Conservation (phyloP, 495 filamentous ascomycete genomes). For the Ramalina intermedia region DNA sequence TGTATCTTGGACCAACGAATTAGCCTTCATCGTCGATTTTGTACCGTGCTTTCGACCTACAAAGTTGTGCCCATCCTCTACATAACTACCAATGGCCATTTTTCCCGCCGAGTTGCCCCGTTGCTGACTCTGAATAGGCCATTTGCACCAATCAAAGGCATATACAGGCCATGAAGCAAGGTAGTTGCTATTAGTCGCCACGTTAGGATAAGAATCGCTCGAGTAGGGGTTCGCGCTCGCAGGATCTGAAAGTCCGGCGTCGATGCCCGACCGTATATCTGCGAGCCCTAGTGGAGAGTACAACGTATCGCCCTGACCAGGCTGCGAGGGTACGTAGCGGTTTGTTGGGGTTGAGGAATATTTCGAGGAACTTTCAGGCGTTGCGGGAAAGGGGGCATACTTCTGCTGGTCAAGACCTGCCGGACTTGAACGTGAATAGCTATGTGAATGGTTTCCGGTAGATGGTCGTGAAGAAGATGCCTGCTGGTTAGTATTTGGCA, state of each 20-base stretch:
- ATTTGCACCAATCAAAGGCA: constrained; percentile 98
- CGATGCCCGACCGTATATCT: constrained; percentile 70
- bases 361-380: constrained; percentile 45
- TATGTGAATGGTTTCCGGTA: constrained; percentile 49
- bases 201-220: constrained; percentile 31
- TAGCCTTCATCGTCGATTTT: constrained; percentile 10
- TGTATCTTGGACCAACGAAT: constrained; percentile 54
- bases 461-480: constrained; percentile 57
- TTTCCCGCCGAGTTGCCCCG: constrained; percentile 63
- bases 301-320: constrained; percentile 54
- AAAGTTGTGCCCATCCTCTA: constrained; percentile 97
- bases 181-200: constrained; percentile 69
- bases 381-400: constrained; percentile 57
- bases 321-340: constrained; percentile 50
- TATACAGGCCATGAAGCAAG: constrained; percentile 90
- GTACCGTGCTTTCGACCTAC: constrained; percentile 34
- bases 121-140: constrained; percentile 56
- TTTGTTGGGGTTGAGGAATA: constrained; percentile 52
- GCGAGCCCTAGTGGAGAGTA: constrained; percentile 82
- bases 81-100: constrained; percentile 85
- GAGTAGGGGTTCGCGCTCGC: constrained; percentile 25
- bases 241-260: constrained; percentile 55
- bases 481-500: constrained; percentile 35
- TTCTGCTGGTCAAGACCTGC: constrained; percentile 57
- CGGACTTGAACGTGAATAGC: constrained; percentile 75